These are phyloP conservation scores for Hyphopichia homilentoma DNA, from an alignment of 805 yeast genomes.

Conservation along the genomic window DNA sequence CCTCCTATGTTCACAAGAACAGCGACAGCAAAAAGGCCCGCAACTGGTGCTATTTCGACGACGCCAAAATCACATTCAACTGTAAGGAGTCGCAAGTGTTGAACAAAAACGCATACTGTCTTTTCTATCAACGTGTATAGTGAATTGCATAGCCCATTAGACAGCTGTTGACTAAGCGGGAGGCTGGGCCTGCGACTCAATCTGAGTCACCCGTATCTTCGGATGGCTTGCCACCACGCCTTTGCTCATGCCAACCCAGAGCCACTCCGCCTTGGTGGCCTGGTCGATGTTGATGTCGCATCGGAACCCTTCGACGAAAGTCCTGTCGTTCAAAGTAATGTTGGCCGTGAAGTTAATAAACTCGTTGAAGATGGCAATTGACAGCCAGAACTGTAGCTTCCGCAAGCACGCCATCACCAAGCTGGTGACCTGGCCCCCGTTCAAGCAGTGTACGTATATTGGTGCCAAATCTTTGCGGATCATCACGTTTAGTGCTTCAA, in stretches of 20 bases:
- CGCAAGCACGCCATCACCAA: constrained; percentile 83
- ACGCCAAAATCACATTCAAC: constrained; percentile 57
- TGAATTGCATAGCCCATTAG: constrained; percentile 5
- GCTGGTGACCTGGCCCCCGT: constrained; percentile 86
- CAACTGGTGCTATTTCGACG: constrained; percentile 85
- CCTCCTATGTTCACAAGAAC: constrained; percentile 68
- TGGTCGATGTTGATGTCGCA: constrained; percentile 54
- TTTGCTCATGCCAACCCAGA: constrained; percentile 61
- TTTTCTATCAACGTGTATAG: constrained; percentile 60
- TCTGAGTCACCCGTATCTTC: constrained; percentile 31
- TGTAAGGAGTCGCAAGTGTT: constrained; percentile 52
- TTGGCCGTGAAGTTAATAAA: constrained; percentile 73
- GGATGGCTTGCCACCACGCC: constrained; percentile 61
- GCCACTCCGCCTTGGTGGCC: constrained; percentile 52
- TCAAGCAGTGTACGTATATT: constrained; percentile 78
- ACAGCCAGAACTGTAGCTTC: constrained; percentile 81
- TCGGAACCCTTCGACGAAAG: constrained; percentile 75
- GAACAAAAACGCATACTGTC: constrained; percentile 75
- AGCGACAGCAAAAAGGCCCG: constrained; percentile 36
- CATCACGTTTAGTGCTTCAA: constrained; percentile 57
- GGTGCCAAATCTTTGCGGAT: constrained; percentile 62
- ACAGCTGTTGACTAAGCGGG: too few relatives aligned
- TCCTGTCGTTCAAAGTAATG: constrained; percentile 77
- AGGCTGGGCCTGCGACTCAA: background rate
- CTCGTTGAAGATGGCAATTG: constrained; percentile 83